A percentile compares a stretch with the other conserved stretches of the same genome.
Evolutionary conservation across 2,329 filamentous ascomycete genomes (phyloP).

Genomic region (Calonectria fujianensis): DNA sequence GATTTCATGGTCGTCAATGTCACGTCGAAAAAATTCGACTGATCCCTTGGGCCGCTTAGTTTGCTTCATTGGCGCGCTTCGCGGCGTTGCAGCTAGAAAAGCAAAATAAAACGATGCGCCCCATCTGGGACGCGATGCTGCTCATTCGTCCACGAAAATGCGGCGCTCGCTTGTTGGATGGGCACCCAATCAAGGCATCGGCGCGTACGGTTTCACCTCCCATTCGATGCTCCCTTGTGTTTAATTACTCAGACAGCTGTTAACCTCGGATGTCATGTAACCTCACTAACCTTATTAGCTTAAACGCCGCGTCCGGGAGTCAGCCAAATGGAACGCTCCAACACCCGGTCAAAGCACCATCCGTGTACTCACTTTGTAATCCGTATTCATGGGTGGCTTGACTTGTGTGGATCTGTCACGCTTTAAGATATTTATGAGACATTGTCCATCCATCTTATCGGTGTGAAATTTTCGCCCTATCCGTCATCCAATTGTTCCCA

Average conservation of each 20-base stretch:
- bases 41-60: not conserved
- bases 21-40: not conserved
- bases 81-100: not conserved
- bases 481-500: not conserved
- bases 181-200: not conserved
- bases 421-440: not conserved
- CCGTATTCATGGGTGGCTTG: not conserved
- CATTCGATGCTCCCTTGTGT: not conserved
- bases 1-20: constrained; percentile 2
- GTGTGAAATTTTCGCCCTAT: not conserved
- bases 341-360: not conserved
- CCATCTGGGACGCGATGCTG: not conserved
- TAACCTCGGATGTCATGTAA: constrained; percentile 8
- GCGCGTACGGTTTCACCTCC: constrained; percentile 2
- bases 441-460: not conserved
- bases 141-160: not conserved
- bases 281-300: constrained; percentile 19
- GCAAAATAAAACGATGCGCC: not conserved
- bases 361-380: not conserved
- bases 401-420: not conserved
- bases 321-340: not conserved
- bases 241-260: not conserved
- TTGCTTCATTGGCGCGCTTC: constrained; percentile 12
- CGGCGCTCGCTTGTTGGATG: not conserved
- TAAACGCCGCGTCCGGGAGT: constrained; percentile 2